phyloP scores from a whole-genome alignment of 2,329 filamentous ascomycete genomes.

The Phyllosticta paracitricarpa region DNA sequence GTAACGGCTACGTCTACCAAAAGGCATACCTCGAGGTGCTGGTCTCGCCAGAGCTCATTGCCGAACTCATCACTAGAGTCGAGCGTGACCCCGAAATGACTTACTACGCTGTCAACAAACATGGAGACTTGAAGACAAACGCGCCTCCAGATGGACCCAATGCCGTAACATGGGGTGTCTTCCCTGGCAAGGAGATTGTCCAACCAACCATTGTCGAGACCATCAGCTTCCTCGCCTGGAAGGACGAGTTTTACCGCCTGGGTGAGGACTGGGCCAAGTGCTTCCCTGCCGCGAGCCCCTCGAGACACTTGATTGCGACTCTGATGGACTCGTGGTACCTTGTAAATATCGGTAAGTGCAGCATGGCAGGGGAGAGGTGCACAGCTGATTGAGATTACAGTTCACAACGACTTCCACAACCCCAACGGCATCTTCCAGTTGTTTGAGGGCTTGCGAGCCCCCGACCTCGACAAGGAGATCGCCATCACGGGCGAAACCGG shows the following conservation, averaged over 20 bases:
- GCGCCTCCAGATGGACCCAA: slow-evolving; percentile 80
- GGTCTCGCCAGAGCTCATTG: slow-evolving; percentile 68
- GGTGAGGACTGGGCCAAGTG: slow-evolving; percentile 93
- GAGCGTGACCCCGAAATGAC: slow-evolving; percentile 72
- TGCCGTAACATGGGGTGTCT: slow-evolving; percentile 98
- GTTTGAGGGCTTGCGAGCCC: slow-evolving; percentile 67
- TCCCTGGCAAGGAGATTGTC: slow-evolving; percentile 98
- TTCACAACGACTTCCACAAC: slow-evolving; percentile 96
- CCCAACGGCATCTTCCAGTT: slow-evolving; percentile 72
- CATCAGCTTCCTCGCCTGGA: slow-evolving; percentile 95
- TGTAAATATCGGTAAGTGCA: slow-evolving; percentile 77
- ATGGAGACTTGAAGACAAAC: slow-evolving; percentile 74
- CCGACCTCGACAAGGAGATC: slow-evolving; percentile 46
- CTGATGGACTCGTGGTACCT: slow-evolving; percentile 89
- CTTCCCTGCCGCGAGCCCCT: slow-evolving; percentile 65
- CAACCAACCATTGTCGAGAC: slow-evolving; percentile 99
- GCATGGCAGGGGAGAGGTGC: neutral
- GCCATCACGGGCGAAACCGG: neutral
- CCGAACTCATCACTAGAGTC: slow-evolving; percentile 68
- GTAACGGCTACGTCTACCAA: slow-evolving; percentile 94
- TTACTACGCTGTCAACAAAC: slow-evolving; percentile 86
- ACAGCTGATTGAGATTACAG: slow-evolving; percentile 35
- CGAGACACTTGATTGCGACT: slow-evolving; percentile 66
- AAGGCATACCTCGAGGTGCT: slow-evolving; percentile 94
- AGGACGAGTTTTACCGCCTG: slow-evolving; percentile 90